Conservation (phyloP, 163 green algal species). For the Scenedesmus sp. region DNA sequence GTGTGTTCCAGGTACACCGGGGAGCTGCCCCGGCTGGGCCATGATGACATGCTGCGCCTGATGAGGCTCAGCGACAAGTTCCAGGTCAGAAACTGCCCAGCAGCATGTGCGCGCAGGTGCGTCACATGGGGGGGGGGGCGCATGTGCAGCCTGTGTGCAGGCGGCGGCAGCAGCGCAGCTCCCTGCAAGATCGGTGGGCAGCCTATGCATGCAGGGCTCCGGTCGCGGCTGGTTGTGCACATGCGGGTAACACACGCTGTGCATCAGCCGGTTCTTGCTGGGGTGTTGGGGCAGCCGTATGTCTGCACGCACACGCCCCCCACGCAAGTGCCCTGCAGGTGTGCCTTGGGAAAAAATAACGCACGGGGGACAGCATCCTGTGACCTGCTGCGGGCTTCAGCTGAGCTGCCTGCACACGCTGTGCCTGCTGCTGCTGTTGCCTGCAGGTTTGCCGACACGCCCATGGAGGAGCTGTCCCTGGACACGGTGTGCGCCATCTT, state of each 20-base stretch:
- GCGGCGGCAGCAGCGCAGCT: too few relatives aligned
- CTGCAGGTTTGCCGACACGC: slow-evolving; percentile 47
- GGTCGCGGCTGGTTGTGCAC: too few relatives aligned
- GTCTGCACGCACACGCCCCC: too few relatives aligned
- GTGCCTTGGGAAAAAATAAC: too few relatives aligned
- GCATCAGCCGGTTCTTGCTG: too few relatives aligned
- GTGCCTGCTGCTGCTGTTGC: background rate
- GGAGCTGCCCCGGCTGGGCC: too few relatives aligned
- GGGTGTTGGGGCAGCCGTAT: too few relatives aligned
- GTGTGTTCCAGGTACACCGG: too few relatives aligned
- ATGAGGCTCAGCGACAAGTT: slow-evolving; percentile 46
- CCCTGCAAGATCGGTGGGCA: too few relatives aligned
- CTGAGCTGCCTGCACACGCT: background rate
- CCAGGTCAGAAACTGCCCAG: slow-evolving; percentile 54
- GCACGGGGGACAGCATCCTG: too few relatives aligned
- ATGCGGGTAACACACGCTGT: too few relatives aligned
- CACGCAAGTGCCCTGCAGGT: slow-evolving; percentile 31
- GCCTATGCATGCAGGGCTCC: too few relatives aligned
- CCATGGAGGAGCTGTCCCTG: slow-evolving; percentile 40
- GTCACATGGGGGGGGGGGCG: background rate
- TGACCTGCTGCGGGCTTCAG: background rate
- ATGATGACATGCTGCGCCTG: slow-evolving; percentile 48
- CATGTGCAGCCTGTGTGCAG: background rate
- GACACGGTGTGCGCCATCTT: slow-evolving; percentile 43
- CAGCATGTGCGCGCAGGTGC: slow-evolving; percentile 46